Percentiles rank a stretch among this genome's conserved stretches.
Evolutionary conservation across 441 rosid genomes (phyloP).

Genomic region (Mallotus repandus): DNA sequence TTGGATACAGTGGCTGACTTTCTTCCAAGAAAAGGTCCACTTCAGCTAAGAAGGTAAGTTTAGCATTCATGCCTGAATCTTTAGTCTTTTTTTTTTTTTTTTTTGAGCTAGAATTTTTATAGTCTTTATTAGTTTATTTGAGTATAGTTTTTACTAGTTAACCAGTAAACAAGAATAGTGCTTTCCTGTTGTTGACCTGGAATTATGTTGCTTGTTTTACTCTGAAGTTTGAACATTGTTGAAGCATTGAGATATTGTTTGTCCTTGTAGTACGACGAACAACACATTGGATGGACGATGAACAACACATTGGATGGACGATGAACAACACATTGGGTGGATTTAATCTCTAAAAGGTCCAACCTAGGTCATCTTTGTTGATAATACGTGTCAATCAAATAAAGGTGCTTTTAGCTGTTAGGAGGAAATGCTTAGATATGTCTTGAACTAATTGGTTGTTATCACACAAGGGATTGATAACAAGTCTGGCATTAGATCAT

Average conservation of each 20-base stretch:
- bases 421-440: neutral
- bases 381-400: neutral
- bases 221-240: neutral
- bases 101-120: no score
- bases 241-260: neutral
- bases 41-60: slow-evolving; percentile 64
- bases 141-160: neutral
- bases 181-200: neutral
- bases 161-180: neutral
- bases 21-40: slow-evolving; percentile 83
- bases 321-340: neutral
- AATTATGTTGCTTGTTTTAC: neutral
- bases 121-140: neutral
- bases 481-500: neutral
- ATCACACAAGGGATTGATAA: neutral
- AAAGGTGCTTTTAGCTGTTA: neutral
- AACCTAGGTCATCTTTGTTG: neutral
- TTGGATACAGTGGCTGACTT: slow-evolving; percentile 86
- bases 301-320: neutral
- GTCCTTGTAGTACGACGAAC: neutral
- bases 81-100: neutral
- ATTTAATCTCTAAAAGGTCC: neutral
- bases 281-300: neutral
- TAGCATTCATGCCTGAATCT: neutral
- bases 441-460: neutral